Evolutionary conservation across 257 asterid genomes (phyloP).

Genomic region (Osmanthus fragrans): DNA sequence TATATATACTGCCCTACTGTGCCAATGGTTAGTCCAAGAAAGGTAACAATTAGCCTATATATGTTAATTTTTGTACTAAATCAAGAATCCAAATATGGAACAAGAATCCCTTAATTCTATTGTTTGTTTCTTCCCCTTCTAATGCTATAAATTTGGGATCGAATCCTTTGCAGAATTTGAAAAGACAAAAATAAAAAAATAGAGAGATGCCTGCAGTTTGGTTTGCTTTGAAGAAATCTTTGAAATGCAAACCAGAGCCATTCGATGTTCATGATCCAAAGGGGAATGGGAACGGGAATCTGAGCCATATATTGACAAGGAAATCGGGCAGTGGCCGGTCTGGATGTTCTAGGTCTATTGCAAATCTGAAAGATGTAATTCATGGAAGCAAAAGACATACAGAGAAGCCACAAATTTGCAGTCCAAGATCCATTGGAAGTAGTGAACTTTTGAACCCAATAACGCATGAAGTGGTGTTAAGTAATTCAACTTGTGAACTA

Average conservation of each 20-base stretch:
- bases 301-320: constrained; percentile 53
- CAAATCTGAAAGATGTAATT: constrained; percentile 80
- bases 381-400: constrained; percentile 89
- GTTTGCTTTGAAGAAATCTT: constrained; percentile 66
- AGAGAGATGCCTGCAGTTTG: constrained; percentile 76
- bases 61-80: constrained; percentile 24
- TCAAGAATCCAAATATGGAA: constrained; percentile 28
- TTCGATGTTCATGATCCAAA: constrained; percentile 60
- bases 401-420: constrained; percentile 68
- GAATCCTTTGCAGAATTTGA: neutral
- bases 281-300: constrained; percentile 19
- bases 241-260: constrained; percentile 64
- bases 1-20: neutral
- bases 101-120: constrained; percentile 22
- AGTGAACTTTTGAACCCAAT: constrained; percentile 81
- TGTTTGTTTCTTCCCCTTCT: neutral
- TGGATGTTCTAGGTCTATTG: constrained; percentile 90
- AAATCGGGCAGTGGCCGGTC: constrained; percentile 44
- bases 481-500: constrained; percentile 71
- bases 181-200: neutral
- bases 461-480: constrained; percentile 69
- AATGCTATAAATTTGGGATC: neutral
- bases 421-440: constrained; percentile 90
- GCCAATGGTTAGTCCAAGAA: constrained; percentile 24
- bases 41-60: constrained; percentile 21